Percentiles rank a stretch among this genome's conserved stretches.
phyloP scores from a whole-genome alignment of 257 asterid species.

The Mentha longifolia region DNA sequence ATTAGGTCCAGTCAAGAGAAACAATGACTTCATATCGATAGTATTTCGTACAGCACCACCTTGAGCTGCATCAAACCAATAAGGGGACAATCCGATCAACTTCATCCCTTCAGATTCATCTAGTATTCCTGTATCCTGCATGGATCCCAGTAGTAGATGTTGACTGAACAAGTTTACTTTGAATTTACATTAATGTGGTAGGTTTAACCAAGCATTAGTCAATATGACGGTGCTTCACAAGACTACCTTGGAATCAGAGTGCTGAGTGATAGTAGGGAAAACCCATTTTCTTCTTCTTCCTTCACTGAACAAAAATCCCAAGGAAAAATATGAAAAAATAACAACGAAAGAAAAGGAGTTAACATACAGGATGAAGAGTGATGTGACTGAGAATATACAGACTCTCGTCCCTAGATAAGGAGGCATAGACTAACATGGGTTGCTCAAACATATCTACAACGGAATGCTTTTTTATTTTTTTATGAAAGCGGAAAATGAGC shows the following conservation, averaged over 20 bases:
- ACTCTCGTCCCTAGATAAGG: neutral
- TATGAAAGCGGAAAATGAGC: neutral
- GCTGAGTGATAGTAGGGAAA: conserved; percentile 73
- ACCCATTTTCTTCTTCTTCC: conserved; percentile 96
- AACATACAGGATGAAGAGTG: neutral
- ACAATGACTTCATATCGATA: conserved; percentile 82
- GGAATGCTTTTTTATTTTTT: neutral
- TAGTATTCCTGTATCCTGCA: conserved; percentile 51
- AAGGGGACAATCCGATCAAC: conserved; percentile 85
- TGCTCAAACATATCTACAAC: neutral
- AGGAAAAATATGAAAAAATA: conserved; percentile 6
- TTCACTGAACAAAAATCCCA: conserved; percentile 63
- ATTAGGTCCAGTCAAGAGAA: conserved; percentile 93
- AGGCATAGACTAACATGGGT: neutral
- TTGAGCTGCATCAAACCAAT: conserved; percentile 91
- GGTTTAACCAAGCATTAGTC: neutral
- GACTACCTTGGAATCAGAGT: conserved; percentile 55
- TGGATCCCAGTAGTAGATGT: conserved; percentile 20
- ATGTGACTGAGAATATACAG: neutral
- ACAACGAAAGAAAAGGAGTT: conserved; percentile 6
- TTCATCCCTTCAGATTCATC: conserved; percentile 57
- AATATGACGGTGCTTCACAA: conserved; percentile 20
- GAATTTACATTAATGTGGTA: neutral
- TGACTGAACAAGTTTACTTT: conserved; percentile 1
- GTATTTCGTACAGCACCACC: conserved; percentile 79